Percentiles rank a stretch among this genome's conserved stretches.
phyloP scores from a whole-genome alignment of 495 filamentous ascomycete genomes.

The Penicillium nucicola region DNA sequence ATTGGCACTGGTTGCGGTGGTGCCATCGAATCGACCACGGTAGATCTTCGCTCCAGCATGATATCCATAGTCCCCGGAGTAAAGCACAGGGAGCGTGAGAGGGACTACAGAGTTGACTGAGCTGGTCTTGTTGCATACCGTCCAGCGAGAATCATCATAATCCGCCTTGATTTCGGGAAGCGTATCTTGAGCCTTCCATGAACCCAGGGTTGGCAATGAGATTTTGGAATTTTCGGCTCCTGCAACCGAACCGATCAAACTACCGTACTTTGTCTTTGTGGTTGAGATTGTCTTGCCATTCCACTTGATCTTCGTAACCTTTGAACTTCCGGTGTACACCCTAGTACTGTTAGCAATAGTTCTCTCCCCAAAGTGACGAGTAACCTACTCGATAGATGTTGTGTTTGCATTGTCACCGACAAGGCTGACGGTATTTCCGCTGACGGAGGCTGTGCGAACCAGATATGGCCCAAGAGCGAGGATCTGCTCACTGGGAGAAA shows the following conservation, averaged over 20 bases:
- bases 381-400: slow-evolving; percentile 50
- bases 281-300: slow-evolving; percentile 45
- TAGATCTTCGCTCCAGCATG: slow-evolving; percentile 63
- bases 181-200: slow-evolving; percentile 64
- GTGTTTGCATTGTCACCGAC: slow-evolving; percentile 65
- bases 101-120: slow-evolving; percentile 59
- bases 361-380: not conserved
- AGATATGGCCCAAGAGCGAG: slow-evolving; percentile 63
- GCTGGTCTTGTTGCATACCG: slow-evolving; percentile 47
- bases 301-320: slow-evolving; percentile 47
- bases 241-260: slow-evolving; percentile 44
- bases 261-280: slow-evolving; percentile 40
- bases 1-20: slow-evolving; percentile 57
- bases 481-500: slow-evolving; percentile 53
- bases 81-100: slow-evolving; percentile 50
- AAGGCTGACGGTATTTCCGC: slow-evolving; percentile 48
- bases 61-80: slow-evolving; percentile 70
- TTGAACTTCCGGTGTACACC: slow-evolving; percentile 49
- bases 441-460: slow-evolving; percentile 53
- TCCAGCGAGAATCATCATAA: slow-evolving; percentile 67
- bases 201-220: slow-evolving; percentile 48
- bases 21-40: slow-evolving; percentile 60
- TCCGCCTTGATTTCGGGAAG: slow-evolving; percentile 59
- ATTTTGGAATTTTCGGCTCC: slow-evolving; percentile 44
- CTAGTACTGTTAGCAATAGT: not conserved